Base-by-base conservation (phyloP, 768 basidiomycete species). In the Chalciporus pseudorubinellus region DNA sequence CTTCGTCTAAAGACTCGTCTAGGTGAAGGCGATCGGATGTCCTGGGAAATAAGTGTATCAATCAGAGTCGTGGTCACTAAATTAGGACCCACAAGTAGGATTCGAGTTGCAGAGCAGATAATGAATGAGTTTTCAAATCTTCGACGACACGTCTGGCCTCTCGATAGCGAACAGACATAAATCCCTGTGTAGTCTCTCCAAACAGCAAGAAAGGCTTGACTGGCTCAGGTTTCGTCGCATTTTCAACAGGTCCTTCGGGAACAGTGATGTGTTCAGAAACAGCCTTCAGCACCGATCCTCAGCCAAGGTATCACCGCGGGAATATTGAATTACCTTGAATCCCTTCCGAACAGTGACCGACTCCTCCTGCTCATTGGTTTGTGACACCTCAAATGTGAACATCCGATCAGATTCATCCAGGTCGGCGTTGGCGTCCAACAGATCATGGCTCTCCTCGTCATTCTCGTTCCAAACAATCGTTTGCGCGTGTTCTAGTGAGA, bases 281-380 rank as follows among this genome's bases (percentile, higher is more conserved):
- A 13, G 57, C 51, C 64, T 61, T 10, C 3, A 13, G 20, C 19
- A 13, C 21, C 19, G 7, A 11, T 36, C 3, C 14, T 36, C 34
- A 36, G 28, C 56, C 40, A 52, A 24, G 11, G 9, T 1, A 29
- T 13, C 29, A 36, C 6, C n/a, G 1, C 14, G 14, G 13, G 3
- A 1, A 44, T 44, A 10, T 24, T 12, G 4, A 14, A 65, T 13
- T 58, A 81, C 82, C 56, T 62, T 68, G 58, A 82, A 82, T 0
- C 81, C 81, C 4, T 68, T 65, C 13, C 71, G 70, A 9, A 67
- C 59, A 1, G 65, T 60, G 3, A 80, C 78, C 4, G 70, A 69
- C 57, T 82, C 82, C 47, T 80, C 79, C 53, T 82, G 78, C 43
- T 82, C 79, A 13, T 73, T 74, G 7, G 75, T 80, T 60, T 83